phyloP scores from a whole-genome alignment of 495 filamentous ascomycete species.

The Hypoxylon subgilvum region DNA sequence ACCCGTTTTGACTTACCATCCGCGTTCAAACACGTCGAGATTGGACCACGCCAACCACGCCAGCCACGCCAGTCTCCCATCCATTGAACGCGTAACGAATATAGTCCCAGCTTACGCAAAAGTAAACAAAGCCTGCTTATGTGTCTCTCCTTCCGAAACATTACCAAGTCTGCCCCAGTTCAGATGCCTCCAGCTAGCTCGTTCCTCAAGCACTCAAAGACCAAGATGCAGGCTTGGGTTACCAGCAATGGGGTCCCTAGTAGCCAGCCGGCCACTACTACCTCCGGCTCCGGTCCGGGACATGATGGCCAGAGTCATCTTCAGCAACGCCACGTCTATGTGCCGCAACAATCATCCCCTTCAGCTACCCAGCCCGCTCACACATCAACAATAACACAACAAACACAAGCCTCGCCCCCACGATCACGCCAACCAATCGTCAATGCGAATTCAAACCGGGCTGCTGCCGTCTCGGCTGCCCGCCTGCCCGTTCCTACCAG shows the following conservation, averaged over 20 bases:
- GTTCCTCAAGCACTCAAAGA: slow-evolving; percentile 43
- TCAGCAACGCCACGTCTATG: slow-evolving; percentile 39
- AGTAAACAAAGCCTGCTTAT: slow-evolving; percentile 37
- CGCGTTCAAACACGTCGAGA: slow-evolving; percentile 34
- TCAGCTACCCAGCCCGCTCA: slow-evolving; percentile 17
- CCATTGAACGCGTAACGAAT: slow-evolving; percentile 32
- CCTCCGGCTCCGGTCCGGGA: slow-evolving; percentile 31
- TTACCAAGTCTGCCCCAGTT: slow-evolving; percentile 27
- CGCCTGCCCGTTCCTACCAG: slow-evolving; percentile 34
- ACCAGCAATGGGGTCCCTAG: slow-evolving; percentile 33
- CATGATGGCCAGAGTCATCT: slow-evolving; percentile 30
- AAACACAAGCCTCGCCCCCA: slow-evolving; percentile 31
- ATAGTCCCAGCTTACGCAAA: slow-evolving; percentile 29
- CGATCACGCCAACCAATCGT: slow-evolving; percentile 42
- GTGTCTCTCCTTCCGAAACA: slow-evolving; percentile 26
- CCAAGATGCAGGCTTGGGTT: slow-evolving; percentile 44
- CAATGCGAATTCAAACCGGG: slow-evolving; percentile 39
- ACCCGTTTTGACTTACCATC: slow-evolving; percentile 29
- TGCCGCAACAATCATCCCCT: slow-evolving; percentile 32
- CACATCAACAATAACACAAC: slow-evolving; percentile 14
- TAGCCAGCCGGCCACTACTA: slow-evolving; percentile 32
- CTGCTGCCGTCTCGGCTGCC: slow-evolving; percentile 22
- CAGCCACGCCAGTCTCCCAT: slow-evolving; percentile 22
- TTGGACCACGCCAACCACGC: slow-evolving; percentile 30
- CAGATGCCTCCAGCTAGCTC: slow-evolving; percentile 42